phyloP scores from a whole-genome alignment of 2,329 filamentous ascomycete species.

The Apiospora arundinis region DNA sequence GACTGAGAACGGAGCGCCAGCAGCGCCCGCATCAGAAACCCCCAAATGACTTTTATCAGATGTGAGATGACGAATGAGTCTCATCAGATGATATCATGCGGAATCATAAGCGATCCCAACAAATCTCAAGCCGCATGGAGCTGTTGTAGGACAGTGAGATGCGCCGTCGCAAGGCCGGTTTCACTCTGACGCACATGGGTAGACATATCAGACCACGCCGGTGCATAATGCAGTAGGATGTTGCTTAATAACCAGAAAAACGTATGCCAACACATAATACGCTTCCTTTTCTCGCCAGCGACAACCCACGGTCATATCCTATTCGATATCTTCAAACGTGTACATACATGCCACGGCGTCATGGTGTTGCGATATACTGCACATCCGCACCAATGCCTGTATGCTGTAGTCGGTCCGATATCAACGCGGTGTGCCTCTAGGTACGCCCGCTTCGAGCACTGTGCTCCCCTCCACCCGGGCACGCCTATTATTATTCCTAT shows the following conservation, averaged over 20 bases:
- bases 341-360: not conserved
- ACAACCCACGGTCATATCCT: not conserved
- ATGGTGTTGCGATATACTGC: not conserved
- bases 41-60: not conserved
- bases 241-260: not conserved
- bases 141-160: not conserved
- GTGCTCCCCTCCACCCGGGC: not conserved
- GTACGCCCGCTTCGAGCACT: constrained; percentile 5
- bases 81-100: not conserved
- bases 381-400: not conserved
- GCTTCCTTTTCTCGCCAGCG: constrained; percentile 1
- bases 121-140: not conserved
- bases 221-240: constrained; percentile 7
- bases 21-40: not conserved
- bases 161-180: constrained; percentile 3
- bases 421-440: not conserved
- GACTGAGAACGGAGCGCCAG: constrained; percentile 1
- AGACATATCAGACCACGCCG: not conserved
- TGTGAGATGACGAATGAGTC: not conserved
- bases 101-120: not conserved
- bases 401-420: constrained; percentile 15
- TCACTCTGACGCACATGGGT: constrained; percentile 12
- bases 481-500: not conserved
- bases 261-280: not conserved
- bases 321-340: not conserved